Conservation (phyloP, 371 early-diverging fungal genomes). For the Polyrhizophydium stewartii region DNA sequence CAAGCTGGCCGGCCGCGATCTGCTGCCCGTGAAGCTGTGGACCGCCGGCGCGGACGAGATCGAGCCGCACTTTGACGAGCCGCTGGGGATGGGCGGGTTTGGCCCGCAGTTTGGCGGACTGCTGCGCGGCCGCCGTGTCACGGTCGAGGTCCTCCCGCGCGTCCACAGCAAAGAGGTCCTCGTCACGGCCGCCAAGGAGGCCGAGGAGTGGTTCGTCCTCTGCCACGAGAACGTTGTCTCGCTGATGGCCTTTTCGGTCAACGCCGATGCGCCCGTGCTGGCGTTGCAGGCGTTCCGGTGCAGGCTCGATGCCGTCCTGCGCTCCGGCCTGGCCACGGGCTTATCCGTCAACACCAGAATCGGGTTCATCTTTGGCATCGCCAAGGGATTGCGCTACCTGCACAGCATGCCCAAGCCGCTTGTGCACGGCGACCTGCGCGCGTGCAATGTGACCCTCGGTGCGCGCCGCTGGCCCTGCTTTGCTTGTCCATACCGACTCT, state of each 20-base stretch:
- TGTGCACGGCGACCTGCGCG: conserved; percentile 1
- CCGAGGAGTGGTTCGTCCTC: neutral
- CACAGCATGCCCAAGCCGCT: neutral
- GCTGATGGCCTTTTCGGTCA: neutral
- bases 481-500: neutral
- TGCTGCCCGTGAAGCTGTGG: neutral
- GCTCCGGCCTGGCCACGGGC: neutral
- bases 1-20: neutral
- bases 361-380: conserved; percentile 1
- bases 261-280: neutral
- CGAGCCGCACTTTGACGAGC: neutral
- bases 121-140: neutral
- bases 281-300: neutral
- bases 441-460: neutral
- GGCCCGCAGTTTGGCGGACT: neutral
- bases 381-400: neutral
- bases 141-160: neutral
- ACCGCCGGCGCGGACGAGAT: neutral
- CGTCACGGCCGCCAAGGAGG: neutral
- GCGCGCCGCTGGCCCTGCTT: neutral
- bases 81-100: neutral
- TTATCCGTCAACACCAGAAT: neutral
- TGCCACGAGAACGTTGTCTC: neutral
- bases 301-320: neutral
- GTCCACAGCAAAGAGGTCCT: neutral